A percentile compares a stretch with the other conserved stretches of the same genome.
Evolutionary conservation across 2,329 filamentous ascomycete species (phyloP).

Genomic region (Diaporthe sp.): DNA sequence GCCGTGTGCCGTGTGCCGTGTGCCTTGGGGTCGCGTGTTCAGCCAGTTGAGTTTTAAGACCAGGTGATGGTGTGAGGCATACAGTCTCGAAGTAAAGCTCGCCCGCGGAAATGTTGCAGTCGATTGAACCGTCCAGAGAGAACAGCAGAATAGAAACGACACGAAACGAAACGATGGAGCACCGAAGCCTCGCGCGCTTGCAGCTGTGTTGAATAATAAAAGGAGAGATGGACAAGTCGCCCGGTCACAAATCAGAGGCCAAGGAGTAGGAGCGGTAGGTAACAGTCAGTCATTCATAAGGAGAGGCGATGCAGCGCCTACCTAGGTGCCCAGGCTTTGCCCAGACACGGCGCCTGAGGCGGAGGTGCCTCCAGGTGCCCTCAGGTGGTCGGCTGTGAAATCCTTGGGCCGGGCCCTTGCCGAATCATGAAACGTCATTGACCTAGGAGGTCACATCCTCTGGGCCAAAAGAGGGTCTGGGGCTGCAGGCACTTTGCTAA

Average conservation of each 20-base stretch:
- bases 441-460: slow-evolving; percentile 23
- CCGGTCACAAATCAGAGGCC: background rate
- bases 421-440: slow-evolving; percentile 29
- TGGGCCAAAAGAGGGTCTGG: slow-evolving; percentile 26
- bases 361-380: slow-evolving; percentile 19
- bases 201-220: slow-evolving; percentile 1
- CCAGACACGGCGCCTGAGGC: slow-evolving; percentile 13
- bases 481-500: slow-evolving; percentile 28
- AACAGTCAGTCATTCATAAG: background rate
- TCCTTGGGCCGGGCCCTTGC: slow-evolving; percentile 14
- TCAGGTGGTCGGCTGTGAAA: slow-evolving; percentile 1
- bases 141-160: background rate
- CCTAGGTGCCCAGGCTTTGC: too few species aligned
- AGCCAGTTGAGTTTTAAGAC: background rate
- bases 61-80: background rate
- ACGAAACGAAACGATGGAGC: slow-evolving; percentile 13
- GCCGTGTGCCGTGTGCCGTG: background rate
- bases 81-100: background rate
- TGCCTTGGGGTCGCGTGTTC: background rate
- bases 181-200: background rate
- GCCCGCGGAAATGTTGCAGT: background rate
- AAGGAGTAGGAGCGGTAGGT: background rate
- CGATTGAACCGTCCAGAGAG: background rate
- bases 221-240: slow-evolving; percentile 2
- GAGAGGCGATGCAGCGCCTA: slow-evolving; percentile 14